Base-by-base conservation (phyloP, 2,329 filamentous ascomycete species). In the Ascochyta clinopodiicola region DNA sequence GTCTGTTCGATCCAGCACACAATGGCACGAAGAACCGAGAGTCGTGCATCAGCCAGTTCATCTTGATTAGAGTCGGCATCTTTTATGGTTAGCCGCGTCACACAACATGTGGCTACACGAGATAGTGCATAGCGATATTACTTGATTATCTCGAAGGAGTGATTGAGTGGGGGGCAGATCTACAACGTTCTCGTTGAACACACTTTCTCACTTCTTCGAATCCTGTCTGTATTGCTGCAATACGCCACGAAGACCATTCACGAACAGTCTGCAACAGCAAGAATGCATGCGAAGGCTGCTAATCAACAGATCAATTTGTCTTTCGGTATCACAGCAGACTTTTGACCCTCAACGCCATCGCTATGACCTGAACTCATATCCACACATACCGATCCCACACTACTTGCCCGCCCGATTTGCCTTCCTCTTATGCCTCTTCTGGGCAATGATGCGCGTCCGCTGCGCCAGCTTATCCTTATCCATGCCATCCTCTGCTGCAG, bases 371-470 rank as follows among this genome's bases (percentile, higher is more conserved):
- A 35, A 35, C 42, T 46, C 24, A 13, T 10, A 19, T 21, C 12
- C 15, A 4, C 21, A 6, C 9, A 15, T 4, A 10, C 32, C 21
- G 22, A 24, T 35, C 12, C 25, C 15, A 42, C 7, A 4, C 40
- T 55, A 55, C 77, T 84, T 85, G 62, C 82, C 80, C 67, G 83
- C 79, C 75, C 85, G 83, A 72, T 86, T 82, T 74, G 75, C 71
- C 61, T 79, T 81, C 50, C 92, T 86, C 81, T 89, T 84, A 79
- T 89, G 85, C 60, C 92, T 84, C 81, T 96, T 97, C 75, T 91
- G 88, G 44, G 87, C 88, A 75, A 96, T 96, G 69, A 97, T 90
- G 69, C 87, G 88, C 69, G 92, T 90, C 60, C 85, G 78, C 71
- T 84, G 85, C 24, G 84, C 84, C 49, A 86, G 71, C 77, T 80